A percentile compares a stretch with the other conserved stretches of the same genome.
phyloP scores from a whole-genome alignment of 306 rosid genomes.

The Alnus rubra region DNA sequence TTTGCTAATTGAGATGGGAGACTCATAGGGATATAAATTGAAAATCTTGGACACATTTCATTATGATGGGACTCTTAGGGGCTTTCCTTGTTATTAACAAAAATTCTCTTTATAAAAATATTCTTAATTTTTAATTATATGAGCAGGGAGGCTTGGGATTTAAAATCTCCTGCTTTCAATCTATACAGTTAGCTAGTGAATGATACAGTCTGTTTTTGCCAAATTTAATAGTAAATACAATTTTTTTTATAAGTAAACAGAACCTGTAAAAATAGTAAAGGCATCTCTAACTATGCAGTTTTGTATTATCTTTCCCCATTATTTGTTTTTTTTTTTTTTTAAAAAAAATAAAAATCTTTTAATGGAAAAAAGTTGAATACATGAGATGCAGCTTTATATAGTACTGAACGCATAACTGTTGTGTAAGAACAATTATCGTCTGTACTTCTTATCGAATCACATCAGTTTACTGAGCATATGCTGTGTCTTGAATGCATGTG shows the following conservation, averaged over 20 bases:
- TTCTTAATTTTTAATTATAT: neutral
- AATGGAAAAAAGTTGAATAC: constrained; percentile 3
- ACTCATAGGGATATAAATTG: neutral
- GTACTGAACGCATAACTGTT: neutral
- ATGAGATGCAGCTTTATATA: constrained; percentile 6
- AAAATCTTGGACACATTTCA: neutral
- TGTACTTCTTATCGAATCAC: neutral
- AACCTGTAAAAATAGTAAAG: neutral
- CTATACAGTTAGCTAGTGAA: neutral
- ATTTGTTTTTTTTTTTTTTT: neutral
- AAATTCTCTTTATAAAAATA: too few relatives aligned
- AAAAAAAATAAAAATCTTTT: neutral
- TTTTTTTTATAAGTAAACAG: too few relatives aligned
- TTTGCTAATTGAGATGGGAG: constrained; percentile 1
- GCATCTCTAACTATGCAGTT: neutral
- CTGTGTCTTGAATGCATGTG: constrained; percentile 1
- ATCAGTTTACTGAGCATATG: constrained; percentile 13
- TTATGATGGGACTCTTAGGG: neutral
- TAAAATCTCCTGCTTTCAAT: neutral
- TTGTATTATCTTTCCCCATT: neutral
- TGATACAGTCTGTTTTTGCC: neutral
- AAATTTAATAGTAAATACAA: neutral
- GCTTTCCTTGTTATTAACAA: neutral
- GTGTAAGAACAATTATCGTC: neutral
- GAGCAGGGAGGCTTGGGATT: neutral